A percentile compares a stretch with the other conserved stretches of the same genome.
These are phyloP conservation scores for Aspergillus carbonarius DNA, from an alignment of 2,329 filamentous ascomycete genomes.

Conservation along the genomic window DNA sequence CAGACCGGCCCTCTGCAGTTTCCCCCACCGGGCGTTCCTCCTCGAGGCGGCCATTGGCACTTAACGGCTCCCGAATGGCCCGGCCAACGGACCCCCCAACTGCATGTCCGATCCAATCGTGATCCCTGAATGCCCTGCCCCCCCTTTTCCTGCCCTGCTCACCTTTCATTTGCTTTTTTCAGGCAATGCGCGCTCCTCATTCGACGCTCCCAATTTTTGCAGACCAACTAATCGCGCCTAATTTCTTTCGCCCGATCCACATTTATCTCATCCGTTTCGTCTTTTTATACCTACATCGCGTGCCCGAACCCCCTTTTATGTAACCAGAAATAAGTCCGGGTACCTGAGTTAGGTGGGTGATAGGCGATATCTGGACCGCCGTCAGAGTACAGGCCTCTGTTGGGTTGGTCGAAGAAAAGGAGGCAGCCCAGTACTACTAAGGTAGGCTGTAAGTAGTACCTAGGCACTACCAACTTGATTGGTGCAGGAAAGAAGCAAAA, in stretches of 20 bases:
- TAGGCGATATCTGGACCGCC: neutral
- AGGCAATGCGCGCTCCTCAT: neutral
- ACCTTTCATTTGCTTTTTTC: neutral
- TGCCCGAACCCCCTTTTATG: neutral
- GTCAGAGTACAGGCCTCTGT: no score
- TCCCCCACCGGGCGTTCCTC: neutral
- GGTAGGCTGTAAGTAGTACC: no score
- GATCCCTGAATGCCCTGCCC: neutral
- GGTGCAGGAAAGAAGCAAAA: neutral
- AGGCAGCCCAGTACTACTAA: no score
- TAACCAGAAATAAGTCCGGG: neutral
- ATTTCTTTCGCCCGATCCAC: neutral
- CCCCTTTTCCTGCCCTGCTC: neutral
- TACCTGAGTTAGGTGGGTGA: neutral
- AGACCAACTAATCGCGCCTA: neutral
- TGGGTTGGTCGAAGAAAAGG: no score
- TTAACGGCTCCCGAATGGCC: slow-evolving; percentile 17
- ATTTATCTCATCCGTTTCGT: neutral
- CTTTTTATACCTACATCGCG: neutral
- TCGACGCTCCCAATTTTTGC: neutral
- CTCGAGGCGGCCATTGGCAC: slow-evolving; percentile 14
- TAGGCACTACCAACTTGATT: no score
- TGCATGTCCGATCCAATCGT: slow-evolving; percentile 1
- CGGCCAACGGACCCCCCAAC: slow-evolving; percentile 5
- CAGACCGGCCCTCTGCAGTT: neutral